Conservation (phyloP, 306 rosid genomes). For the Ormosia emarginata region DNA sequence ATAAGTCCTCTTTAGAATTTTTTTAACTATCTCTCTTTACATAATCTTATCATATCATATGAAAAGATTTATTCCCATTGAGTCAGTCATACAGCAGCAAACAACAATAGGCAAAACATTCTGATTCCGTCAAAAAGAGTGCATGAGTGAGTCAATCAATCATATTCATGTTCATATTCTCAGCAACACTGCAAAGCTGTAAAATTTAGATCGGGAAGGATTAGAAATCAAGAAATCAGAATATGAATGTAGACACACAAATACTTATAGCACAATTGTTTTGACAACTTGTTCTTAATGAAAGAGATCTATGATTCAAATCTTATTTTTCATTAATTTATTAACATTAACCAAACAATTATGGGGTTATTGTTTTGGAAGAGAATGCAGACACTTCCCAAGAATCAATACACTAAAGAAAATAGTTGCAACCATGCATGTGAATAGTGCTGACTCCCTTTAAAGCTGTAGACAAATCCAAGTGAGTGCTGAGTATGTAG, state of each 20-base stretch:
- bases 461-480: slow-evolving; percentile 12
- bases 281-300: neutral
- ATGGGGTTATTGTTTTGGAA: neutral
- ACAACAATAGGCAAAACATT: neutral
- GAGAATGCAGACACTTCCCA: neutral
- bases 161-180: neutral
- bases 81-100: neutral
- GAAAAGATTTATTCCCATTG: too few species aligned
- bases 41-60: too few species aligned
- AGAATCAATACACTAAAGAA: neutral
- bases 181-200: neutral
- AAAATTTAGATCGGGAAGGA: neutral
- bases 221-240: neutral
- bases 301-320: neutral
- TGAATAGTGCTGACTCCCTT: slow-evolving; percentile 9
- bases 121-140: neutral
- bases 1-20: too few species aligned
- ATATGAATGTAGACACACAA: neutral
- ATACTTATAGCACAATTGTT: neutral
- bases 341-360: neutral
- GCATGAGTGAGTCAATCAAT: neutral
- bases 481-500: neutral
- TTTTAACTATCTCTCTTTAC: too few species aligned
- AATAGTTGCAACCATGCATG: neutral
- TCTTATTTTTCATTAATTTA: neutral